Conservation (phyloP, 73 alveolate genomes). For the Paramecium octaurelia region DNA sequence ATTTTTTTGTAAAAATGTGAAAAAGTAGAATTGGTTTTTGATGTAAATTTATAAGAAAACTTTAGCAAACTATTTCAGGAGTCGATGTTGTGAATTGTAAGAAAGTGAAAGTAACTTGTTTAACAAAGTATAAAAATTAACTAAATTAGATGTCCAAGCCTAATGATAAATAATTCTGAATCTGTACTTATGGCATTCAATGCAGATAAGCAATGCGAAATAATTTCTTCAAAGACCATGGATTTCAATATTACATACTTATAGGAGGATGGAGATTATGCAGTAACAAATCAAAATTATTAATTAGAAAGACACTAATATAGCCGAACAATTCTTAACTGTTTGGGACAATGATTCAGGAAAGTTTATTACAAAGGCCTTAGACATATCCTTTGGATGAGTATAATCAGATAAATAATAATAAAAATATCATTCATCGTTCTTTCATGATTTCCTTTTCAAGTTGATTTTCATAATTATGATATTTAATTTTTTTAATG, state of each 20-base stretch:
- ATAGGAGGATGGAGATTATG: conserved; percentile 25
- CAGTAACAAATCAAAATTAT: neutral
- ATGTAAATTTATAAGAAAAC: neutral
- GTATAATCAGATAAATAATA: neutral
- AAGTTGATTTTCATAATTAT: neutral
- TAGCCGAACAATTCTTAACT: neutral
- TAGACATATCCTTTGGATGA: conserved; percentile 33
- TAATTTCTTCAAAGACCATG: conserved; percentile 44
- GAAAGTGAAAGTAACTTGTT: neutral
- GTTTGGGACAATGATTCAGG: neutral
- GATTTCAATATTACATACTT: conserved; percentile 13
- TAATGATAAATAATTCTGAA: conserved; percentile 7
- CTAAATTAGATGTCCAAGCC: conserved; percentile 20
- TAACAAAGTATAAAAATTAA: neutral
- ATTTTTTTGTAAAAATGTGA: conserved; percentile 15
- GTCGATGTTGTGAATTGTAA: neutral
- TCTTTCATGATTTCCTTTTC: neutral
- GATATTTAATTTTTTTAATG: neutral
- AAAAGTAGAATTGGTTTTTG: neutral
- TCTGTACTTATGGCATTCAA: conserved; percentile 1
- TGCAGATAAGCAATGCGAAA: neutral
- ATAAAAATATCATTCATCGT: neutral
- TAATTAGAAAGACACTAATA: conserved; percentile 4
- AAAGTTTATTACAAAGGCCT: conserved; percentile 2
- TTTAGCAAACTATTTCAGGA: neutral